These are phyloP conservation scores for Hyaloscypha hepaticicola DNA, from an alignment of 495 filamentous ascomycete species.

Conservation along the genomic window DNA sequence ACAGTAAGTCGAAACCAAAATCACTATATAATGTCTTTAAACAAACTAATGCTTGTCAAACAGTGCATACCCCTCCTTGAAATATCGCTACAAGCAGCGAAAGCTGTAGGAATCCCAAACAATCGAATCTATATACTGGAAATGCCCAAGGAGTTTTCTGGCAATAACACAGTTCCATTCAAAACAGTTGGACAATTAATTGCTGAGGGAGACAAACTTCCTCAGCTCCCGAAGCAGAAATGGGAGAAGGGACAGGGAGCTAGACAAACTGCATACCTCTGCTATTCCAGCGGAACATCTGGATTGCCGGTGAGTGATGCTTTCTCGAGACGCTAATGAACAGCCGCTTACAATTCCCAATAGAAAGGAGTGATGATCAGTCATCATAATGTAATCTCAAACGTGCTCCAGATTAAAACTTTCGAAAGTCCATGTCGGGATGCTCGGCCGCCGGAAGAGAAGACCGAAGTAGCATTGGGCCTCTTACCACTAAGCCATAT, in stretches of 20 bases:
- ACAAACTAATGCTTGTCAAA: slow-evolving; percentile 1
- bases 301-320: slow-evolving; percentile 57
- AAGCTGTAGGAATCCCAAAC: slow-evolving; percentile 64
- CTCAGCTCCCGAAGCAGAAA: slow-evolving; percentile 59
- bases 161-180: slow-evolving; percentile 51
- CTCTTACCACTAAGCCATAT: slow-evolving; percentile 86
- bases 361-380: slow-evolving; percentile 96
- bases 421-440: slow-evolving; percentile 51
- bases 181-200: slow-evolving; percentile 73
- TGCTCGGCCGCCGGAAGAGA: slow-evolving; percentile 11
- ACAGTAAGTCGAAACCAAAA: slow-evolving; percentile 45
- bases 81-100: slow-evolving; percentile 67
- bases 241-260: slow-evolving; percentile 76
- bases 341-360: neutral
- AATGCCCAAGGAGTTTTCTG: slow-evolving; percentile 54
- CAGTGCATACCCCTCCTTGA: slow-evolving; percentile 67
- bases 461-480: slow-evolving; percentile 64
- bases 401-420: slow-evolving; percentile 62
- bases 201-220: slow-evolving; percentile 58
- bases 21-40: neutral
- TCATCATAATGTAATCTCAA: slow-evolving; percentile 85
- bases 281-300: slow-evolving; percentile 88
- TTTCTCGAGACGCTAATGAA: neutral
- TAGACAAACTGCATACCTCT: slow-evolving; percentile 76
- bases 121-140: slow-evolving; percentile 74